Evolutionary conservation across 768 basidiomycete genomes (phyloP).

Genomic region (Leucocoprinus sp.): DNA sequence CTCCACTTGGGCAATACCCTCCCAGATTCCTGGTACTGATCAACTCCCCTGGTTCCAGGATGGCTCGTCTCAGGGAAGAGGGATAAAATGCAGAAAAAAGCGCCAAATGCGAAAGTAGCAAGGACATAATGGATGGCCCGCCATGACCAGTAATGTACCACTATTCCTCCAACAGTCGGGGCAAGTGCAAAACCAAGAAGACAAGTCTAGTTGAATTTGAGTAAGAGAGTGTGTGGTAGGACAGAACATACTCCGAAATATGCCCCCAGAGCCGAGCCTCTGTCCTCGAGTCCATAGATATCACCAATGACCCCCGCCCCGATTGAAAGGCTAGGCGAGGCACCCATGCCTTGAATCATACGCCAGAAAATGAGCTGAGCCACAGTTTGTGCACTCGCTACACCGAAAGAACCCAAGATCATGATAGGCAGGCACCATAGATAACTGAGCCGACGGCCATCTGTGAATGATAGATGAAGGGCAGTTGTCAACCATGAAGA

Average conservation of each 20-base stretch:
- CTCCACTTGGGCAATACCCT: slow-evolving; percentile 14
- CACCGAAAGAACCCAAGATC: slow-evolving; percentile 51
- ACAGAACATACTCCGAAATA: slow-evolving; percentile 38
- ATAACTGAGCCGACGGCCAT: slow-evolving; percentile 59
- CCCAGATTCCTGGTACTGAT: slow-evolving; percentile 26
- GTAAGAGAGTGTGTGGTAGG: neutral
- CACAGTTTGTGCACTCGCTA: slow-evolving; percentile 37
- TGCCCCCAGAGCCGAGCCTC: slow-evolving; percentile 51
- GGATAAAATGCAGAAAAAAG: slow-evolving; percentile 30
- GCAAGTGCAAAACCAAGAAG: slow-evolving; percentile 56
- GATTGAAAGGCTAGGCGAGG: slow-evolving; percentile 45
- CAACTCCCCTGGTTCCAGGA: slow-evolving; percentile 47
- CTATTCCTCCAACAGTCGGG: slow-evolving; percentile 45
- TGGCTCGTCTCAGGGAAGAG: slow-evolving; percentile 63
- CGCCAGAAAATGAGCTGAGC: slow-evolving; percentile 50
- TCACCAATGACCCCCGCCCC: slow-evolving; percentile 59
- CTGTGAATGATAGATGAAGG: slow-evolving; percentile 22
- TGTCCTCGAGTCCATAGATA: slow-evolving; percentile 56
- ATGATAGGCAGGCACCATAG: slow-evolving; percentile 52
- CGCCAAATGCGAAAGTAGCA: slow-evolving; percentile 31
- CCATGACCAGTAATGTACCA: slow-evolving; percentile 59
- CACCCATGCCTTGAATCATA: slow-evolving; percentile 59
- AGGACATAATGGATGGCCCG: slow-evolving; percentile 45
- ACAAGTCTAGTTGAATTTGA: slow-evolving; percentile 26
- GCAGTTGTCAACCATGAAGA: too few species aligned